Evolutionary conservation across 495 filamentous ascomycete species (phyloP).

Genomic region (Neurospora sp.): DNA sequence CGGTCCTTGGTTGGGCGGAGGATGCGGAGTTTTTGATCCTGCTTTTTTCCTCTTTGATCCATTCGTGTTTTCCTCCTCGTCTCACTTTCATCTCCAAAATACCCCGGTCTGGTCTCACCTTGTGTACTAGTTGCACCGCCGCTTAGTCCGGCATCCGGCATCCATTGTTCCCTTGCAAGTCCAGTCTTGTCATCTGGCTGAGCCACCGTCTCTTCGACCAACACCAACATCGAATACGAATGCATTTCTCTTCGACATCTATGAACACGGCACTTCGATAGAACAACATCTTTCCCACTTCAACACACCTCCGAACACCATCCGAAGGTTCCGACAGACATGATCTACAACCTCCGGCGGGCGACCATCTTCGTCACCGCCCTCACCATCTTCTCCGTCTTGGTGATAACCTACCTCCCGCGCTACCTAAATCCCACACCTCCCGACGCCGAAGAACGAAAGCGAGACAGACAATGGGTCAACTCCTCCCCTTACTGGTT

Average conservation of each 20-base stretch:
- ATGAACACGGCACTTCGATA: background rate
- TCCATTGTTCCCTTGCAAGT: background rate
- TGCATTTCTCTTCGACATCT: background rate
- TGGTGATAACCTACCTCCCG: slow-evolving; percentile 27
- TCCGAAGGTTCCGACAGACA: background rate
- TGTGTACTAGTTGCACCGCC: background rate
- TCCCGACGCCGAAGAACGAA: slow-evolving; percentile 32
- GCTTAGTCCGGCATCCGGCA: background rate
- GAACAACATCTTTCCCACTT: background rate
- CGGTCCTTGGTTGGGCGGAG: no score
- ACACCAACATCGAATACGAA: background rate
- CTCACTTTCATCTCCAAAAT: background rate
- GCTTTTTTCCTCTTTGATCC: background rate
- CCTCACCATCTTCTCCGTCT: slow-evolving; percentile 20
- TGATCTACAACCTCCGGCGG: slow-evolving; percentile 29
- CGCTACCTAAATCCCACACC: slow-evolving; percentile 33
- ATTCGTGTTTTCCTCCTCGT: background rate
- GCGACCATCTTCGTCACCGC: slow-evolving; percentile 18
- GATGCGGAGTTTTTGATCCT: background rate
- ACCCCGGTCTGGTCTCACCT: background rate
- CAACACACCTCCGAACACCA: background rate
- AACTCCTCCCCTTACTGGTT: slow-evolving; percentile 60
- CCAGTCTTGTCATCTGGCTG: background rate
- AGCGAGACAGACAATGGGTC: slow-evolving; percentile 60
- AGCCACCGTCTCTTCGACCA: background rate